Evolutionary conservation across 75 land plant genomes (phyloP).

Genomic region (Picea sitchensis): DNA sequence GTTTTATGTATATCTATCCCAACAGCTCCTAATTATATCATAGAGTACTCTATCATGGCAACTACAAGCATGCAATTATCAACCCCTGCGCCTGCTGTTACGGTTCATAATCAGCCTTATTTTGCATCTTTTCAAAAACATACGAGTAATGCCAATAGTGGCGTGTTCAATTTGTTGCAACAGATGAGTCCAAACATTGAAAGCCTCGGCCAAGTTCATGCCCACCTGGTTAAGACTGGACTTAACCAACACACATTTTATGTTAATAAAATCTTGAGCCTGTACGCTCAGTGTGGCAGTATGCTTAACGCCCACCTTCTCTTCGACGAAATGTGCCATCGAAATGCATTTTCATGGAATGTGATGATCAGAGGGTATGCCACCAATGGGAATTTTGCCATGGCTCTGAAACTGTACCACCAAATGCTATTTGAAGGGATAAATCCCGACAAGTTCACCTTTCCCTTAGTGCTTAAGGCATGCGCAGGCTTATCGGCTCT

Average conservation of each 20-base stretch:
- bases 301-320: conserved; percentile 42
- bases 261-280: conserved; percentile 40
- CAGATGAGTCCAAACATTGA: conserved; percentile 4
- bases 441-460: conserved; percentile 55
- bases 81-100: no score
- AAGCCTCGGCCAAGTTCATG: conserved; percentile 38
- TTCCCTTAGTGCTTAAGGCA: conserved; percentile 58
- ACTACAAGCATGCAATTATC: no score
- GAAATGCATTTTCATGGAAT: conserved; percentile 50
- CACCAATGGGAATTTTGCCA: conserved; percentile 34
- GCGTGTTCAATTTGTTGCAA: no score
- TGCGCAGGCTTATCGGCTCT: conserved; percentile 49
- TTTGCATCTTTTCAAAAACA: no score
- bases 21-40: no score
- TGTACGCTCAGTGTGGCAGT: conserved; percentile 36
- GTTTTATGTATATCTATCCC: no score
- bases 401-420: conserved; percentile 57
- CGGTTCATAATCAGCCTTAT: no score
- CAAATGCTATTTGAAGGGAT: conserved; percentile 64
- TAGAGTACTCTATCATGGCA: no score
- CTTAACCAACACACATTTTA: conserved; percentile 28
- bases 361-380: conserved; percentile 65
- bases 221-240: conserved; percentile 35
- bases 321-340: conserved; percentile 48
- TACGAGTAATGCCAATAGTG: no score